Conservation (phyloP, 805 yeast genomes). For the Kuraishia ogatae region DNA sequence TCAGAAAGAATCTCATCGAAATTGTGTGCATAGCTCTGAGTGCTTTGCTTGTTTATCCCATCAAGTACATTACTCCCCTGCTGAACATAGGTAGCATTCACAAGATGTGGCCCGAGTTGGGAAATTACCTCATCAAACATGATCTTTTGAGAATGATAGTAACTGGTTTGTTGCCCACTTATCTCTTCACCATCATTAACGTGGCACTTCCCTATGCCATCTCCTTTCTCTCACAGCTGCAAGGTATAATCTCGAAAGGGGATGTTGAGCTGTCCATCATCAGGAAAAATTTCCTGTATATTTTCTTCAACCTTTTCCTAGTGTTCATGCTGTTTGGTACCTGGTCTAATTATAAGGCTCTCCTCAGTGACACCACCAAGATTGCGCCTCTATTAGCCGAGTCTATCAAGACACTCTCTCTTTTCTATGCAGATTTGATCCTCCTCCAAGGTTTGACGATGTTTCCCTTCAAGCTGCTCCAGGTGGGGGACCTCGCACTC, state of each 20-base stretch:
- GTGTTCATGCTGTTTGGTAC: slow-evolving; percentile 58
- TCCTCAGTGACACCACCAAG: slow-evolving; percentile 49
- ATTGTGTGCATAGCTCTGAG: slow-evolving; percentile 37
- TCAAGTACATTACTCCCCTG: slow-evolving; percentile 47
- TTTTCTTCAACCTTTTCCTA: slow-evolving; percentile 51
- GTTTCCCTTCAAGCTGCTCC: slow-evolving; percentile 50
- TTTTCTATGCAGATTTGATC: slow-evolving; percentile 52
- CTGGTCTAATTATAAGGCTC: slow-evolving; percentile 48
- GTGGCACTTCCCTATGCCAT: slow-evolving; percentile 47
- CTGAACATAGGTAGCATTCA: slow-evolving; percentile 46
- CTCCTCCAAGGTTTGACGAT: slow-evolving; percentile 62
- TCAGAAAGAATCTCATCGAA: slow-evolving; percentile 23
- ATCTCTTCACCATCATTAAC: slow-evolving; percentile 47
- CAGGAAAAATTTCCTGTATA: slow-evolving; percentile 50
- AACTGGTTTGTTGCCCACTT: slow-evolving; percentile 55
- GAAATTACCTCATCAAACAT: slow-evolving; percentile 40
- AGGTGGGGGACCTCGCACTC: slow-evolving; percentile 43
- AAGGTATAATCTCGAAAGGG: slow-evolving; percentile 48
- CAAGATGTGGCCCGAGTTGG: slow-evolving; percentile 52
- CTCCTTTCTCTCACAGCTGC: slow-evolving; percentile 37
- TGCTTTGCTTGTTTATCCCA: slow-evolving; percentile 44
- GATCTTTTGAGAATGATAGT: slow-evolving; percentile 45
- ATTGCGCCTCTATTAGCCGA: slow-evolving; percentile 47
- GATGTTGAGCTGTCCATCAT: slow-evolving; percentile 51
- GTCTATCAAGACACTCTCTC: slow-evolving; percentile 40